Percentiles rank a stretch among this genome's conserved stretches.
These are phyloP conservation scores for Plenodomus biglobosus DNA, from an alignment of 2,329 filamentous ascomycete species.

Conservation along the genomic window DNA sequence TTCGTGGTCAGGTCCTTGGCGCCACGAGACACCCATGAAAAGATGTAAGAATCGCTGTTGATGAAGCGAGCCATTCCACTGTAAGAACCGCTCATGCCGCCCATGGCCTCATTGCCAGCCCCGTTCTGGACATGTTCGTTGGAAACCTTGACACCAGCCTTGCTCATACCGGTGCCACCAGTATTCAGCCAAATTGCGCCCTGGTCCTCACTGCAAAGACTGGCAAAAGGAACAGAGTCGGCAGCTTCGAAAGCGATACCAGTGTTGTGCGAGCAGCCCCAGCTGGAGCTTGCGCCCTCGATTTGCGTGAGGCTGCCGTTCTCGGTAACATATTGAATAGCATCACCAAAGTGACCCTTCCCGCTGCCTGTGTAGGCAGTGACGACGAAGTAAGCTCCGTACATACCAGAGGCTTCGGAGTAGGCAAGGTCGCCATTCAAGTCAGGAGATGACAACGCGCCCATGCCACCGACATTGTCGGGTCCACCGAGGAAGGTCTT, in stretches of 20 bases:
- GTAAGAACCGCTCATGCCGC: slow-evolving; percentile 65
- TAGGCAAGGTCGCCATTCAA: slow-evolving; percentile 65
- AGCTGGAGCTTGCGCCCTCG: slow-evolving; percentile 56
- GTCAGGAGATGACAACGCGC: slow-evolving; percentile 57
- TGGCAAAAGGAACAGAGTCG: slow-evolving; percentile 60
- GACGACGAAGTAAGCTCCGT: slow-evolving; percentile 65
- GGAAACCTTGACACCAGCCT: slow-evolving; percentile 61
- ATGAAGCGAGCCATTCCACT: slow-evolving; percentile 59
- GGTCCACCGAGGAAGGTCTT: slow-evolving; percentile 63
- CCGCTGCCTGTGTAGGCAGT: slow-evolving; percentile 59
- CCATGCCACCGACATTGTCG: slow-evolving; percentile 51
- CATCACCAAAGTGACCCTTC: slow-evolving; percentile 61
- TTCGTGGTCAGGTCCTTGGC: slow-evolving; percentile 58
- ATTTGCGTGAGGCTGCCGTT: slow-evolving; percentile 56
- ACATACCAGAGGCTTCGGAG: slow-evolving; percentile 57
- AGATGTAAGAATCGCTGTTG: slow-evolving; percentile 57
- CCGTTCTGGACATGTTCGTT: slow-evolving; percentile 65
- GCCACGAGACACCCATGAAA: slow-evolving; percentile 64
- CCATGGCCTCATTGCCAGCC: slow-evolving; percentile 60
- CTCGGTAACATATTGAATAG: slow-evolving; percentile 54
- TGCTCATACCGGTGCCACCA: slow-evolving; percentile 60
- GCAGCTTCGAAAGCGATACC: slow-evolving; percentile 65
- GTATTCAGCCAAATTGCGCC: slow-evolving; percentile 67
- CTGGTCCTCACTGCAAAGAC: slow-evolving; percentile 63
- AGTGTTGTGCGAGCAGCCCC: slow-evolving; percentile 67